Percentiles rank a stretch among this genome's conserved stretches.
Evolutionary conservation across 768 basidiomycete species (phyloP).

Genomic region (Termitomyces sp.): DNA sequence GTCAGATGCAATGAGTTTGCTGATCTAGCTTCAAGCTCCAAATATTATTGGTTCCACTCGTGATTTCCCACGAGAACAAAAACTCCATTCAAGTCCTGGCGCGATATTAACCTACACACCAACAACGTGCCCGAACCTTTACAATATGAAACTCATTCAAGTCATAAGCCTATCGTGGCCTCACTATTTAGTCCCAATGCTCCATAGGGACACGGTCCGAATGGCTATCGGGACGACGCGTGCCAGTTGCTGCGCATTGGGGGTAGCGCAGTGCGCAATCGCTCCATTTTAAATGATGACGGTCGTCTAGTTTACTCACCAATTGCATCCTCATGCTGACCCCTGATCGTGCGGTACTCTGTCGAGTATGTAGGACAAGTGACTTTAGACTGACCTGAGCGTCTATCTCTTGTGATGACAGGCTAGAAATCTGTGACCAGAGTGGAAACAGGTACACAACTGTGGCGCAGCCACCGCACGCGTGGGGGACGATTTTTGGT

Average conservation of each 20-base stretch:
- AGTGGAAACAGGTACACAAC: not conserved
- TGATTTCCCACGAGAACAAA: not conserved
- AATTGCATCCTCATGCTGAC: not conserved
- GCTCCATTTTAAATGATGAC: not conserved
- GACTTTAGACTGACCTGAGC: not conserved
- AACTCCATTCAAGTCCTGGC: not conserved
- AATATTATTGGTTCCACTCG: too few relatives aligned
- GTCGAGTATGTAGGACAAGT: not conserved
- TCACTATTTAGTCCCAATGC: not conserved
- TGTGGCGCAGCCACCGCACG: constrained; percentile 11
- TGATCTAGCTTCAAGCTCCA: too few relatives aligned
- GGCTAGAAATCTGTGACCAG: not conserved
- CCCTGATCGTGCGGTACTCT: not conserved
- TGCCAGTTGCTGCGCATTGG: not conserved
- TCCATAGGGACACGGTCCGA: not conserved
- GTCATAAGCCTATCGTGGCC: not conserved
- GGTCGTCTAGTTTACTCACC: not conserved
- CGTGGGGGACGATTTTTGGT: not conserved
- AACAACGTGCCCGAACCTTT: not conserved
- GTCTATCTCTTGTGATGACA: not conserved
- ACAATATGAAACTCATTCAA: not conserved
- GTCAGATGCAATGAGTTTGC: too few relatives aligned
- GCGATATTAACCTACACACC: too few relatives aligned
- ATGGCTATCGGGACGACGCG: not conserved
- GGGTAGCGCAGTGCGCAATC: not conserved